Evolutionary conservation across 2,329 filamentous ascomycete species (phyloP).

Genomic region (Aspergillus piperis): DNA sequence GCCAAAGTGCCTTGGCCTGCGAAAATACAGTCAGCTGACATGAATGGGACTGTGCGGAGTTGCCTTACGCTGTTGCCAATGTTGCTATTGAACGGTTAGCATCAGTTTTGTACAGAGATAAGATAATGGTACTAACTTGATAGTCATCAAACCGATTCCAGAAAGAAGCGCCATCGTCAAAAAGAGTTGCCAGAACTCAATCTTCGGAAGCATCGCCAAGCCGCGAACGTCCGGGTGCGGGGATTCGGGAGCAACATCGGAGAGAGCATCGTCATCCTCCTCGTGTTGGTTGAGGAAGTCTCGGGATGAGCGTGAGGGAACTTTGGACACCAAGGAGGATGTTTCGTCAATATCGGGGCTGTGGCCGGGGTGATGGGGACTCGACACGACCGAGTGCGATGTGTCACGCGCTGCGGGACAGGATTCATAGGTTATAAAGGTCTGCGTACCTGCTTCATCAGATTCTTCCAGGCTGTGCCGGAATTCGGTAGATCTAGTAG

Average conservation of each 20-base stretch:
- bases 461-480: conserved; percentile 26
- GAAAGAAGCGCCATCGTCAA: conserved; percentile 84
- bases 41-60: background rate
- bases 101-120: background rate
- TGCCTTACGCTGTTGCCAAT: conserved; percentile 77
- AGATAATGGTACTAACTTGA: conserved; percentile 65
- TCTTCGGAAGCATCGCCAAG: conserved; percentile 66
- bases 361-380: conserved; percentile 25
- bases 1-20: conserved; percentile 77
- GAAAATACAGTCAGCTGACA: conserved; percentile 3
- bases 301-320: conserved; percentile 54
- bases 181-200: conserved; percentile 92
- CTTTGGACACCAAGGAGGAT: conserved; percentile 75
- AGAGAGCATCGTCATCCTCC: conserved; percentile 43
- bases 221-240: conserved; percentile 90
- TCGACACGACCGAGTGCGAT: conserved; percentile 34
- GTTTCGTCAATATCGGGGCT: conserved; percentile 65
- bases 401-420: conserved; percentile 29
- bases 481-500: conserved; percentile 34
- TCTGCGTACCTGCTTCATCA: conserved; percentile 42
- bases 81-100: conserved; percentile 63
- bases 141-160: conserved; percentile 95
- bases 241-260: conserved; percentile 69
- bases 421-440: conserved; percentile 33
- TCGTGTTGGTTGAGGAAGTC: conserved; percentile 44